Evolutionary conservation across 2,329 filamentous ascomycete genomes (phyloP).

Genomic region (Pestalotiopsis sp.): DNA sequence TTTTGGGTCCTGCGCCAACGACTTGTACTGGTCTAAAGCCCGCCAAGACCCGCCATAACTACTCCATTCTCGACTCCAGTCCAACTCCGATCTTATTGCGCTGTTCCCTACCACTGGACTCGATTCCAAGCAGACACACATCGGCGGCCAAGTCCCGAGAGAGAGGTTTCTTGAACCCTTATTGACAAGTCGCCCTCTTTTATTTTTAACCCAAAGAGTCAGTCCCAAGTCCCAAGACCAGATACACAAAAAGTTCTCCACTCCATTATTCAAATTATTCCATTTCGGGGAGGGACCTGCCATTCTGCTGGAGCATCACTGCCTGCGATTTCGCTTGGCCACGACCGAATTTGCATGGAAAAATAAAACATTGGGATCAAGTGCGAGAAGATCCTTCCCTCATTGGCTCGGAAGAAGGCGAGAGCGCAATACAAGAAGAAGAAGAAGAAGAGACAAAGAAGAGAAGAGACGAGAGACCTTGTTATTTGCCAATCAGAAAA

Average conservation of each 20-base stretch:
- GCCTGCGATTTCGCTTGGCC: background rate
- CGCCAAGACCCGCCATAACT: constrained; percentile 5
- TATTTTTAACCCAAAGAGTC: background rate
- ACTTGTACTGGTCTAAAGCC: background rate
- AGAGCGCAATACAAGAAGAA: background rate
- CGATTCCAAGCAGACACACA: background rate
- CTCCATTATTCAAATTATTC: constrained; percentile 20
- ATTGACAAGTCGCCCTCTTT: background rate
- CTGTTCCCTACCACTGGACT: constrained; percentile 14
- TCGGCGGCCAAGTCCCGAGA: constrained; percentile 13
- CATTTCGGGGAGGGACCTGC: constrained; percentile 17
- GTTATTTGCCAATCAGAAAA: background rate
- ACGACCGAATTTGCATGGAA: background rate
- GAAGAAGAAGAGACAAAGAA: background rate
- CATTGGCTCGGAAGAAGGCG: background rate
- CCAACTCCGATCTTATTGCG: constrained; percentile 2
- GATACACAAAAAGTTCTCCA: constrained; percentile 20
- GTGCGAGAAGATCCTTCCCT: background rate
- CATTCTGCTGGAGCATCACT: constrained; percentile 10
- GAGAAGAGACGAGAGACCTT: background rate
- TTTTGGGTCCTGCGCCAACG: background rate
- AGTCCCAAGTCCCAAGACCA: background rate
- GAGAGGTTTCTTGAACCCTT: constrained; percentile 8
- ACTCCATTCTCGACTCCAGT: constrained; percentile 8
- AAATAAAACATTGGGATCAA: background rate